Evolutionary conservation across 2,329 filamentous ascomycete species (phyloP).

Genomic region (Penicillium sp.): DNA sequence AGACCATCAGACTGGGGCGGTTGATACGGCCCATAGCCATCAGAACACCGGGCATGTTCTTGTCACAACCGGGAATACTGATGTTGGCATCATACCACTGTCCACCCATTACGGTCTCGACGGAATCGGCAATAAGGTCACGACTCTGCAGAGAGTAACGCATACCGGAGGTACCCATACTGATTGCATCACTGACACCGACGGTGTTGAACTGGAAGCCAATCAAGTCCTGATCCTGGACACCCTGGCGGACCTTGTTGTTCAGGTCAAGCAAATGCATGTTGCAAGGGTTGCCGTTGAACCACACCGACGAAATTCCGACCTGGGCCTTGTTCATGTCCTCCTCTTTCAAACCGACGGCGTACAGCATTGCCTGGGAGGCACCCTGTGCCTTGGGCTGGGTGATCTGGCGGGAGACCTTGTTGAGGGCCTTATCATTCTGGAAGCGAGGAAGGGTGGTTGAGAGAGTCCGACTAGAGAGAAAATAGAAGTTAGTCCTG

Average conservation of each 20-base stretch:
- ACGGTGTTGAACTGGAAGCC: conserved; percentile 99
- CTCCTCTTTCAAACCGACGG: conserved; percentile 77
- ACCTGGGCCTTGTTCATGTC: conserved; percentile 97
- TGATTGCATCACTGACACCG: conserved; percentile 94
- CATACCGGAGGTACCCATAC: conserved; percentile 98
- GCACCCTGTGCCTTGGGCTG: conserved; percentile 98
- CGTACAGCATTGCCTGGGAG: conserved; percentile 98
- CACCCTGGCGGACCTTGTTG: conserved; percentile 69
- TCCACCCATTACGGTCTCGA: conserved; percentile 97
- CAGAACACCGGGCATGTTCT: conserved; percentile 95
- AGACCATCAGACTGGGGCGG: conserved; percentile 93
- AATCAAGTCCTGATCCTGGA: conserved; percentile 72
- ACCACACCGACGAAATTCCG: conserved; percentile 97
- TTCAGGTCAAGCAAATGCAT: conserved; percentile 96
- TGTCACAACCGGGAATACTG: conserved; percentile 95
- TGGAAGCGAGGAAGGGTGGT: conserved; percentile 48
- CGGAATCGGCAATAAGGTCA: conserved; percentile 95
- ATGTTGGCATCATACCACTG: conserved; percentile 99
- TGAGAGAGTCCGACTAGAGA: conserved; percentile 34
- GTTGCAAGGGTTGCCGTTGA: conserved; percentile 96
- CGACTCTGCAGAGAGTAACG: conserved; percentile 89
- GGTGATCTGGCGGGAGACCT: conserved; percentile 78
- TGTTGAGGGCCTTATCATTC: conserved; percentile 65
- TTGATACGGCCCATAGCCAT: conserved; percentile 96
- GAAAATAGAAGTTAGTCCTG: conserved; percentile 4